A percentile compares a stretch with the other conserved stretches of the same genome.
Evolutionary conservation across 768 basidiomycete species (phyloP).

Genomic region (Leucosporidium scottii): DNA sequence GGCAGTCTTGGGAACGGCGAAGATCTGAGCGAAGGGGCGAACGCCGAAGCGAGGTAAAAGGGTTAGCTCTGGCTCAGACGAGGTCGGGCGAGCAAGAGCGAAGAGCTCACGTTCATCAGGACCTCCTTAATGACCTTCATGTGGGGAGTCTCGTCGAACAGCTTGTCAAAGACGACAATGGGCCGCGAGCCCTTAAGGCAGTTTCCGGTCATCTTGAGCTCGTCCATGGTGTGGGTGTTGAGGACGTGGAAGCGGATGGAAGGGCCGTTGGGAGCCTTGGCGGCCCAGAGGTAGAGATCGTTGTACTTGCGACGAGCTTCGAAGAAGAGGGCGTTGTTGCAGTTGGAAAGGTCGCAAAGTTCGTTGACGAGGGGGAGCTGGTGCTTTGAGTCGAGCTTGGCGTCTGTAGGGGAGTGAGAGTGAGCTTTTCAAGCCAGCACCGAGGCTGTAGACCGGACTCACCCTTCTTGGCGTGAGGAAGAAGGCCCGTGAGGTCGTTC

Average conservation of each 20-base stretch:
- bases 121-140: conserved; percentile 84
- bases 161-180: conserved; percentile 81
- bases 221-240: conserved; percentile 99
- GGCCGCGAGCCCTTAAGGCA: conserved; percentile 93
- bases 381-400: conserved; percentile 94
- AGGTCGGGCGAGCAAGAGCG: neutral
- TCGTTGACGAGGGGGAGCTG: conserved; percentile 88
- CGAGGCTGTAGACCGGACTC: conserved; percentile 27
- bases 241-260: conserved; percentile 96
- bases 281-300: conserved; percentile 93
- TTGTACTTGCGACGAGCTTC: conserved; percentile 84
- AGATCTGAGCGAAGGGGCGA: conserved; percentile 57
- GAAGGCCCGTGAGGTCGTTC: conserved; percentile 79
- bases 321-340: conserved; percentile 95
- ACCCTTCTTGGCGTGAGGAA: conserved; percentile 98
- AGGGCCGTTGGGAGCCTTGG: conserved; percentile 94
- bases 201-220: conserved; percentile 98
- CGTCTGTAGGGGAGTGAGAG: conserved; percentile 52
- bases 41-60: conserved; percentile 1
- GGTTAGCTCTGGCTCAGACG: neutral
- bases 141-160: conserved; percentile 80
- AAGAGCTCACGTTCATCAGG: conserved; percentile 68
- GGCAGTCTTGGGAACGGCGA: conserved; percentile 85
- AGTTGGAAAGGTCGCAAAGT: conserved; percentile 92
- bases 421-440: neutral